Base-by-base conservation (phyloP, 1,284 basidiomycete genomes). In the Leccinum griseonigrum region DNA sequence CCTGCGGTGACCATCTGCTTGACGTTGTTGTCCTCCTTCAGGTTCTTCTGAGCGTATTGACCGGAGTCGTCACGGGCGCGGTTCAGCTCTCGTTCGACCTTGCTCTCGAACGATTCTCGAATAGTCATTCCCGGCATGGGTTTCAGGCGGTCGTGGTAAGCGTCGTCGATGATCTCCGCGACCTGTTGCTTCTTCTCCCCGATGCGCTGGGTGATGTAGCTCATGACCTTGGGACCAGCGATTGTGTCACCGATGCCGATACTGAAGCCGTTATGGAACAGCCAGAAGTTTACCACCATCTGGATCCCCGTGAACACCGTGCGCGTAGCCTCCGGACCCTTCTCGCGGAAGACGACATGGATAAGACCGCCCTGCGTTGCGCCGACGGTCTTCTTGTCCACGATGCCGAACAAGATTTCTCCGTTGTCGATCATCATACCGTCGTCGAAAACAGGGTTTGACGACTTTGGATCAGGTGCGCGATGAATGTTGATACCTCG, bases 1-100 rank as follows among this genome's bases (percentile, higher is more conserved):
- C 97, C 97, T 13, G 97, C 95, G 10, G 97, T 94, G 69, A 99
- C 97, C 97, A 99, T 99, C 85, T 99, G 97, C 84, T 99, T 99
- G 81, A 99, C 97, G 71, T 98, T 98, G 83, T 99, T 99, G 79
- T 97, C 95, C 75, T 95, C 94, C 81, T 98, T 98, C 83, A 99
- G 81, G 73, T 91, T 91, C 78, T 94, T 90, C 80, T 99, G 95
- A 16, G 97, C 97, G 58, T 92, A 92, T 73, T 94, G 93, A 82
- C 97, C 97, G 46, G 94, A 95, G 65, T 88, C 85, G 74, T 99
- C 97, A 84, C 97, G 95, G 66, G 97, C 97, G 78, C 90, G 83
- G 77, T 99, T 98, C 68, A 99, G 86, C 74, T 96, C 88, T 43
- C 87, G 87, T 72, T 97, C 95, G 58, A 98, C 95, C 64, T 86